These are phyloP conservation scores for Hibiscus syriacus DNA, from an alignment of 345 rosid species.

Conservation along the genomic window DNA sequence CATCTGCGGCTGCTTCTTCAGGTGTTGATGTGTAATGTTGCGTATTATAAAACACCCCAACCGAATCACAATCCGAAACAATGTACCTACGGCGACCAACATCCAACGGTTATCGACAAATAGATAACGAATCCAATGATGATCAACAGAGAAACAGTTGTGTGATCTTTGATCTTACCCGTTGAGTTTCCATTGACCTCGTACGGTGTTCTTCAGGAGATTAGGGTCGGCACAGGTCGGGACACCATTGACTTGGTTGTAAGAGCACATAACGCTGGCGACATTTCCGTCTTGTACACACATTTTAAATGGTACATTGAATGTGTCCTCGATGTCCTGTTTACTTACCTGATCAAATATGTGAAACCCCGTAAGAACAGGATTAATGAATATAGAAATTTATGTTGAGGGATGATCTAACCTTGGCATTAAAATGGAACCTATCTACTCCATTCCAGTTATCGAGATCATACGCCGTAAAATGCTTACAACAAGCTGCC, in stretches of 20 bases:
- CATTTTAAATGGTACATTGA: constrained; percentile 64
- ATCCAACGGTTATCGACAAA: not conserved
- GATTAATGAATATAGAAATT: too few species aligned
- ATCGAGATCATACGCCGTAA: constrained; percentile 84
- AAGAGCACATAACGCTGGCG: constrained; percentile 89
- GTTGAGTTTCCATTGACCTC: constrained; percentile 64
- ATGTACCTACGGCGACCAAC: constrained; percentile 43
- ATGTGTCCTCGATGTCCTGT: constrained; percentile 80
- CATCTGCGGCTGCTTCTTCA: constrained; percentile 83
- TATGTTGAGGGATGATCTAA: too few species aligned
- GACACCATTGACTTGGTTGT: constrained; percentile 78
- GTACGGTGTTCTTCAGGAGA: constrained; percentile 45
- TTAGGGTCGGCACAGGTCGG: constrained; percentile 83
- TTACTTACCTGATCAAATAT: constrained; percentile 55
- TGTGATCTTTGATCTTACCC: constrained; percentile 37
- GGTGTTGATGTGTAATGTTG: constrained; percentile 70
- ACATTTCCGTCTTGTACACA: constrained; percentile 77
- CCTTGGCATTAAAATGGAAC: constrained; percentile 75
- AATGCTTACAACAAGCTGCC: constrained; percentile 85
- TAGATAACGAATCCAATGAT: not conserved
- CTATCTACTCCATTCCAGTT: constrained; percentile 80
- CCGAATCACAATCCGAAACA: constrained; percentile 87
- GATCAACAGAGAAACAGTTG: not conserved
- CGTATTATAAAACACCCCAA: constrained; percentile 52
- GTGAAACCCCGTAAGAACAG: constrained; percentile 13